Evolutionary conservation across 2,329 filamentous ascomycete species (phyloP).

Genomic region (Colletotrichum neosansevieriae): DNA sequence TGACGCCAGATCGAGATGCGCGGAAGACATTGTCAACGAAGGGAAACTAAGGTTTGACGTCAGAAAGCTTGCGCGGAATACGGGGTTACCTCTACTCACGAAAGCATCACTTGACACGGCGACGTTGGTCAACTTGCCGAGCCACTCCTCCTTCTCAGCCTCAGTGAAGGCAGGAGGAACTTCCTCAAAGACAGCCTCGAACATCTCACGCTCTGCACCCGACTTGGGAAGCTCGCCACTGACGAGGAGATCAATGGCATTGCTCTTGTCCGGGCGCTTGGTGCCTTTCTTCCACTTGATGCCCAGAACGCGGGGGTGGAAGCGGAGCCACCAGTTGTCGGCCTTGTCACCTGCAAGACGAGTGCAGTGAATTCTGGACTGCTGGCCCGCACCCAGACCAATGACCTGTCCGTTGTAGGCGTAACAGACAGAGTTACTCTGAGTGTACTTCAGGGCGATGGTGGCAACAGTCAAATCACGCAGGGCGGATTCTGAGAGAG

Average conservation of each 20-base stretch:
- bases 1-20: slow-evolving; percentile 86
- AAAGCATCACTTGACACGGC: slow-evolving; percentile 95
- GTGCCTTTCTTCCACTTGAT: slow-evolving; percentile 98
- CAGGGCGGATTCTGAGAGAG: slow-evolving; percentile 83
- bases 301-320: slow-evolving; percentile 87
- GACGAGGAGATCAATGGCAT: slow-evolving; percentile 95
- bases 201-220: slow-evolving; percentile 86
- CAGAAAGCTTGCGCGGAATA: slow-evolving; percentile 41
- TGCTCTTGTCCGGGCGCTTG: slow-evolving; percentile 97
- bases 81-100: slow-evolving; percentile 66
- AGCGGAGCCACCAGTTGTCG: slow-evolving; percentile 99
- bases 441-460: slow-evolving; percentile 97
- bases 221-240: slow-evolving; percentile 88
- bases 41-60: slow-evolving; percentile 76
- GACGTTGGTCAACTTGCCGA: slow-evolving; percentile 83
- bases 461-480: slow-evolving; percentile 95
- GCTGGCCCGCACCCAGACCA: slow-evolving; percentile 94
- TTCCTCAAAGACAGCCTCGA: slow-evolving; percentile 90
- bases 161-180: slow-evolving; percentile 85
- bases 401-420: slow-evolving; percentile 93
- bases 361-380: slow-evolving; percentile 98
- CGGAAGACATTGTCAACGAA: slow-evolving; percentile 99
- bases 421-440: slow-evolving; percentile 99
- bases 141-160: slow-evolving; percentile 88
- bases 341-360: slow-evolving; percentile 97